phyloP scores from a whole-genome alignment of 139 green algal species.

The Chlorella sorokiniana region DNA sequence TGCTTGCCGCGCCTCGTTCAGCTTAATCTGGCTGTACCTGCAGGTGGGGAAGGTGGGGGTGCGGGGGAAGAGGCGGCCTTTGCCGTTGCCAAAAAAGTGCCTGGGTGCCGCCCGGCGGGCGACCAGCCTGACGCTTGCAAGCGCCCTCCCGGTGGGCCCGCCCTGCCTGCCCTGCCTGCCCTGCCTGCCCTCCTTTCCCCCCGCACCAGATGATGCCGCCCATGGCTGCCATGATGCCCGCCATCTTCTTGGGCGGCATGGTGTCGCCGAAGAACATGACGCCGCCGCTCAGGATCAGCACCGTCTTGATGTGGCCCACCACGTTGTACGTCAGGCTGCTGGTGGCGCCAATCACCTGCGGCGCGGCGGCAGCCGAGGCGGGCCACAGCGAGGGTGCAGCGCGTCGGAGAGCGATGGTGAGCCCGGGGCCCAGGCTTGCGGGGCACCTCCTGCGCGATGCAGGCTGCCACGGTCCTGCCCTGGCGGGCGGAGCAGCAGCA shows the following conservation, averaged over 20 bases:
- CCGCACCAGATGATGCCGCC: slow-evolving; percentile 80
- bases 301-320: slow-evolving; percentile 80
- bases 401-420: background rate
- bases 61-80: background rate
- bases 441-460: too few species aligned
- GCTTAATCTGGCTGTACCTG: slow-evolving; percentile 51
- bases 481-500: too few species aligned
- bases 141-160: background rate
- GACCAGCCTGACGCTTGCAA: background rate
- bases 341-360: slow-evolving; percentile 52
- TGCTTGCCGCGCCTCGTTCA: slow-evolving; percentile 15
- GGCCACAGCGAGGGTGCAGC: background rate
- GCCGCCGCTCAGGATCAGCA: slow-evolving; percentile 85
- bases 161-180: background rate
- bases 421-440: background rate
- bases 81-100: background rate
- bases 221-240: slow-evolving; percentile 78
- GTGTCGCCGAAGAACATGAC: slow-evolving; percentile 84
- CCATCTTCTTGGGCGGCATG: slow-evolving; percentile 78
- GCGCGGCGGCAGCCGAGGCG: background rate
- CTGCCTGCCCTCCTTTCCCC: background rate
- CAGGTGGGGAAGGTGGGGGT: background rate
- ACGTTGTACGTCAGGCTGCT: slow-evolving; percentile 86
- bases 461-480: too few species aligned
- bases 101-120: background rate